Evolutionary conservation across 2,329 filamentous ascomycete genomes (phyloP).

Genomic region (Fusarium sp.): DNA sequence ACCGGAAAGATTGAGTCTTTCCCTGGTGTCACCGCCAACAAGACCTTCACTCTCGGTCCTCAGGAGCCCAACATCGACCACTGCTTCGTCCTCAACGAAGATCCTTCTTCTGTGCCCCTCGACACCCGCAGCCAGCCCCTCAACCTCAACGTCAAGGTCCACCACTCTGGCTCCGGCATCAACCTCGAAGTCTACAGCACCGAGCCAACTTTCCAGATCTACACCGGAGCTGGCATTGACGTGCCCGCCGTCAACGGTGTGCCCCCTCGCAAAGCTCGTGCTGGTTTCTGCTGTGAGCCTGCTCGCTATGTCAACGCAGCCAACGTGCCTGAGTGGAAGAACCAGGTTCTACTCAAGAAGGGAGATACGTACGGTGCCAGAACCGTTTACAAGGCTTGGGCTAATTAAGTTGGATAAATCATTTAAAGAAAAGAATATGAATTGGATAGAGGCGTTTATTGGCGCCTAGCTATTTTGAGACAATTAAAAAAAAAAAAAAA

Average conservation of each 20-base stretch:
- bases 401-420: constrained; percentile 59
- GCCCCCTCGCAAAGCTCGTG: constrained; percentile 73
- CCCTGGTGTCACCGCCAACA: constrained; percentile 72
- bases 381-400: constrained; percentile 89
- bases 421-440: constrained; percentile 11
- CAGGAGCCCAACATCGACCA: constrained; percentile 84
- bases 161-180: constrained; percentile 78
- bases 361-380: constrained; percentile 85
- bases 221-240: constrained; percentile 87
- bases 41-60: constrained; percentile 78
- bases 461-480: constrained; percentile 29
- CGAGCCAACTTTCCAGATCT: constrained; percentile 97
- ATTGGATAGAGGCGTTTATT: constrained; percentile 23
- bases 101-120: constrained; percentile 69
- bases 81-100: constrained; percentile 83
- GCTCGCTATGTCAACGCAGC: constrained; percentile 90
- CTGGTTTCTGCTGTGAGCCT: constrained; percentile 92
- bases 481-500: constrained; percentile 18
- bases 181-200: constrained; percentile 91
- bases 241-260: constrained; percentile 74
- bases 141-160: constrained; percentile 75
- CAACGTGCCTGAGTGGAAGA: constrained; percentile 84
- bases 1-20: constrained; percentile 74
- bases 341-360: constrained; percentile 83
- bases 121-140: constrained; percentile 75